phyloP scores from a whole-genome alignment of 345 rosid species.

The Laguncularia racemosa region DNA sequence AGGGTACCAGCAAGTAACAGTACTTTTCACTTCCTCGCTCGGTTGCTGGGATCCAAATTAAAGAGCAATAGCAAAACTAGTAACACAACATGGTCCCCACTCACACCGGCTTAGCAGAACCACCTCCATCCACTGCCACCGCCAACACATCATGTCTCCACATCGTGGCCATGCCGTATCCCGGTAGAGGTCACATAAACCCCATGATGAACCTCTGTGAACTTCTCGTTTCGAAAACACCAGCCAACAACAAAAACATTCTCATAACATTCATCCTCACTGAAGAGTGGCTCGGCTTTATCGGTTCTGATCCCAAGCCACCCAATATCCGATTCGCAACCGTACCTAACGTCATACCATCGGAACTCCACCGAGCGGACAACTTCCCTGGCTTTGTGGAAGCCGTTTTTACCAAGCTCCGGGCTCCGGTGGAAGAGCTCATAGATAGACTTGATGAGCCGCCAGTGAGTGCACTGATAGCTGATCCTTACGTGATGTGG shows the following conservation, averaged over 20 bases:
- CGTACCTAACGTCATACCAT: constrained; percentile 43
- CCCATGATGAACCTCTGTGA: constrained; percentile 63
- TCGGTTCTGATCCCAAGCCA: constrained; percentile 31
- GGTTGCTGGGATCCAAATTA: too few relatives aligned
- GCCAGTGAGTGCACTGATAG: constrained; percentile 18
- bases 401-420: constrained; percentile 36
- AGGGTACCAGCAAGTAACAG: too few relatives aligned
- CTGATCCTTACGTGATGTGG: constrained; percentile 20
- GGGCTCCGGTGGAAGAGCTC: constrained; percentile 38
- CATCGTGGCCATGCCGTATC: constrained; percentile 55
- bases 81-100: too few relatives aligned
- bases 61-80: too few relatives aligned
- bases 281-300: constrained; percentile 58
- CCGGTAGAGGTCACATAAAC: constrained; percentile 66
- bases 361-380: constrained; percentile 27
- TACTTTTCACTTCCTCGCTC: too few relatives aligned
- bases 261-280: constrained; percentile 52
- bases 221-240: constrained; percentile 17
- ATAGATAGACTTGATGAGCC: constrained; percentile 35
- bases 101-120: too few relatives aligned
- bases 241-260: constrained; percentile 17
- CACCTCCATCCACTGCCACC: too few relatives aligned
- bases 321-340: constrained; percentile 24
- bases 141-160: constrained; percentile 10
- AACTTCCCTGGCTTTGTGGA: constrained; percentile 31